Evolutionary conservation across 176 grass and related monocot species (phyloP).

Genomic region (Juncus effusus): DNA sequence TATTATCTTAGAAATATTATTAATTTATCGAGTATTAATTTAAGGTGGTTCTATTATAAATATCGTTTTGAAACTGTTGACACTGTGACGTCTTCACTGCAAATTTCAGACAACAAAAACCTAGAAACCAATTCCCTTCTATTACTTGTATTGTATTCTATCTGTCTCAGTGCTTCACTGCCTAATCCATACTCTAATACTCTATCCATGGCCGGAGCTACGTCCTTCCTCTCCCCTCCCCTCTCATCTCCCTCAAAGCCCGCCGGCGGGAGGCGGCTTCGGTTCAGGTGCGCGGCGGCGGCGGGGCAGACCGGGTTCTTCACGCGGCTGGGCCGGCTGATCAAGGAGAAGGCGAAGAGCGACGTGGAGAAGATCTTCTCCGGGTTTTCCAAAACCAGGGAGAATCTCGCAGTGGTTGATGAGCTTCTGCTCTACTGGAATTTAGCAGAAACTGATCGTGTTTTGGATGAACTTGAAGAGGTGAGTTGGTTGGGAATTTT

Average conservation of each 20-base stretch:
- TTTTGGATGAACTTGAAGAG: constrained; percentile 96
- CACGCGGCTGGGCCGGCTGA: constrained; percentile 81
- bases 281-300: constrained; percentile 44
- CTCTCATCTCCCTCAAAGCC: not conserved
- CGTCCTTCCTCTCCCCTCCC: constrained; percentile 42
- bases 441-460: constrained; percentile 84
- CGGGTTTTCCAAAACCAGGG: constrained; percentile 94
- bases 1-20: too few species aligned
- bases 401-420: constrained; percentile 90
- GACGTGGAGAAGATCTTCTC: constrained; percentile 98
- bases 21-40: too few species aligned
- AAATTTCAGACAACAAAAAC: too few species aligned
- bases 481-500: constrained; percentile 2
- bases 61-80: too few species aligned
- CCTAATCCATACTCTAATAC: constrained; percentile 27
- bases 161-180: not conserved
- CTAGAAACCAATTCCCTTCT: too few species aligned
- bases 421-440: constrained; percentile 99
- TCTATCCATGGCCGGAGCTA: constrained; percentile 49
- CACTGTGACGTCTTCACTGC: too few species aligned
- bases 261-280: not conserved
- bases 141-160: too few species aligned
- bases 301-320: constrained; percentile 95
- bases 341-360: constrained; percentile 99
- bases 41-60: too few species aligned